Evolutionary conservation across 805 yeast genomes (phyloP).

Genomic region (Candida taoyuanica): DNA sequence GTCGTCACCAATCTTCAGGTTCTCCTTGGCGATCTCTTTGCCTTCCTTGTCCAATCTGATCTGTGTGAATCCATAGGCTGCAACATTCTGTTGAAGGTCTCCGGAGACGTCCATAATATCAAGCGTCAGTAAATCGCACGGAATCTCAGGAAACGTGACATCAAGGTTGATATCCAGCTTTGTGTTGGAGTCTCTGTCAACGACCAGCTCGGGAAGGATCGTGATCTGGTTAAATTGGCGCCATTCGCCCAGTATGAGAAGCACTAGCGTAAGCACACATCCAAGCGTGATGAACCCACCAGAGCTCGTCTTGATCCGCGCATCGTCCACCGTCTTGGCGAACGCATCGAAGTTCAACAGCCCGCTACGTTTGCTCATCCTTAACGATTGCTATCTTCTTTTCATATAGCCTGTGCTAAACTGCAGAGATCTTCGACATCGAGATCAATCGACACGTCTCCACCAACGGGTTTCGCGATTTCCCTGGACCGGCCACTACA

Average conservation of each 20-base stretch:
- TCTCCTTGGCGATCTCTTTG: slow-evolving; percentile 35
- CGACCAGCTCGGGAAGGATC: slow-evolving; percentile 78
- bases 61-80: slow-evolving; percentile 66
- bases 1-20: slow-evolving; percentile 39
- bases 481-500: too few relatives aligned
- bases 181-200: slow-evolving; percentile 75
- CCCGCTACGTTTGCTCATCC: slow-evolving; percentile 24
- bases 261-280: slow-evolving; percentile 55
- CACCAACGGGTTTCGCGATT: too few relatives aligned
- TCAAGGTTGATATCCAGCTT: slow-evolving; percentile 77
- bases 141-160: slow-evolving; percentile 75
- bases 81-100: slow-evolving; percentile 70
- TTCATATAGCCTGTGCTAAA: too few relatives aligned
- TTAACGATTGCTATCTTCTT: too few relatives aligned
- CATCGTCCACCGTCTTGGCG: slow-evolving; percentile 91
- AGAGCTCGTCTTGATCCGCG: slow-evolving; percentile 77
- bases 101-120: slow-evolving; percentile 91
- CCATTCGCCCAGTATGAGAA: slow-evolving; percentile 73
- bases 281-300: slow-evolving; percentile 86
- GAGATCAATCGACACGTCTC: too few relatives aligned
- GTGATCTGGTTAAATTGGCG: slow-evolving; percentile 61
- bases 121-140: slow-evolving; percentile 76
- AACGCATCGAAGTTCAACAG: slow-evolving; percentile 76
- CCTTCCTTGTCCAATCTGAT: slow-evolving; percentile 59
- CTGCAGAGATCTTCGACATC: too few relatives aligned